phyloP scores from a whole-genome alignment of 345 rosid species.

The Citrus sinensis region DNA sequence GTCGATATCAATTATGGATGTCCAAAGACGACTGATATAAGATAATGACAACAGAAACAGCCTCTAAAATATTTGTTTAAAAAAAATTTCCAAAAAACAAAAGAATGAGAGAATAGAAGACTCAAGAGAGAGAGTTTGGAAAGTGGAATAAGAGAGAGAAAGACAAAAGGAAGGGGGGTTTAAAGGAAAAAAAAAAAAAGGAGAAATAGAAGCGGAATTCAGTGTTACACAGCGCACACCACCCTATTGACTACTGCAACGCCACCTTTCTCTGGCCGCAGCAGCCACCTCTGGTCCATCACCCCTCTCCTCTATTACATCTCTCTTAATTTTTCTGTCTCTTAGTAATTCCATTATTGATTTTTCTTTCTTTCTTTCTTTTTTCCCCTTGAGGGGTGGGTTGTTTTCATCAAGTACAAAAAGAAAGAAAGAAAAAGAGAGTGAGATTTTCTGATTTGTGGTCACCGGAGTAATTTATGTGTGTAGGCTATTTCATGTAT shows the following conservation, averaged over 20 bases:
- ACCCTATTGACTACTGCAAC: slow-evolving; percentile 14
- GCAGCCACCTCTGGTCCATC: slow-evolving; percentile 6
- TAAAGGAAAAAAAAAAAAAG: not conserved
- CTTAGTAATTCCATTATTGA: not conserved
- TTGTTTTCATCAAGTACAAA: not conserved
- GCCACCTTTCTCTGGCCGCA: slow-evolving; percentile 12
- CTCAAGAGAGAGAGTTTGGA: not conserved
- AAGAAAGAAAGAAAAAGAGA: not conserved
- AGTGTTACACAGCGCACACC: slow-evolving; percentile 7
- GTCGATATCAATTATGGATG: not conserved
- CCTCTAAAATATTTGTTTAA: not conserved
- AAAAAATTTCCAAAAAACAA: too few relatives aligned
- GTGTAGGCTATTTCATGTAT: not conserved
- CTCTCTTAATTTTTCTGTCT: not conserved
- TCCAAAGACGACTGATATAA: slow-evolving; percentile 1
- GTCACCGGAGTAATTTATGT: not conserved
- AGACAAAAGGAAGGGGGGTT: not conserved
- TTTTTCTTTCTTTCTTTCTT: not conserved
- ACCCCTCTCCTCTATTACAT: not conserved
- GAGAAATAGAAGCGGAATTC: not conserved
- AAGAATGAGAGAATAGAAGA: not conserved
- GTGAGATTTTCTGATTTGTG: not conserved
- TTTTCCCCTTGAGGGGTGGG: not conserved
- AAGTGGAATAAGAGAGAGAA: slow-evolving; percentile 19
- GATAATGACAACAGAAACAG: not conserved